phyloP scores from a whole-genome alignment of 2,329 filamentous ascomycete species.

The Scedosporium minutisporum region DNA sequence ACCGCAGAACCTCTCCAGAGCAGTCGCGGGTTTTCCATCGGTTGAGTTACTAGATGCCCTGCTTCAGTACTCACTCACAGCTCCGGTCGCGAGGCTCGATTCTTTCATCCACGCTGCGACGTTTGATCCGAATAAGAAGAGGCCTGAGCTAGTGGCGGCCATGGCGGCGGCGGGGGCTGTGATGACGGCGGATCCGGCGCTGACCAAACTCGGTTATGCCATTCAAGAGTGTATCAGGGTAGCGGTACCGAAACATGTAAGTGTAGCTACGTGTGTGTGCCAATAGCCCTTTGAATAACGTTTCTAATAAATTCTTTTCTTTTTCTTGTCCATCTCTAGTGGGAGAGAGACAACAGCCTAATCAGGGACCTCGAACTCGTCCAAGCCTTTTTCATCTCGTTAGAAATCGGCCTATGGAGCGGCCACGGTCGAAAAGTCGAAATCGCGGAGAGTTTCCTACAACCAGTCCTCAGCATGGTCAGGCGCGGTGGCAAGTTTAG shows the following conservation, averaged over 20 bases:
- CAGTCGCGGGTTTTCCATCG: constrained; percentile 48
- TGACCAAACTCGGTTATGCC: constrained; percentile 52
- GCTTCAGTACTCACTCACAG: constrained; percentile 50
- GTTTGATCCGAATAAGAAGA: constrained; percentile 44
- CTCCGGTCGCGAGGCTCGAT: constrained; percentile 45
- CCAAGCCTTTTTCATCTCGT: constrained; percentile 36
- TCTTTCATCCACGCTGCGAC: constrained; percentile 54
- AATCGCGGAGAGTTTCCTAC: constrained; percentile 39
- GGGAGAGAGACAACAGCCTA: constrained; percentile 23
- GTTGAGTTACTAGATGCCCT: constrained; percentile 52
- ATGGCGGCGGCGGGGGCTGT: constrained; percentile 51
- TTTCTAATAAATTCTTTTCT: constrained; percentile 10
- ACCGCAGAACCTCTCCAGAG: constrained; percentile 33
- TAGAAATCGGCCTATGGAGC: constrained; percentile 45
- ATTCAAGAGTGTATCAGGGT: constrained; percentile 41
- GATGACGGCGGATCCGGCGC: constrained; percentile 43
- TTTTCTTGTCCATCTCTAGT: constrained; percentile 10
- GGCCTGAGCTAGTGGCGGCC: constrained; percentile 50
- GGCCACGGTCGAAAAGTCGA: constrained; percentile 47
- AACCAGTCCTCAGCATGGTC: constrained; percentile 31
- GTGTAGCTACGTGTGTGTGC: constrained; percentile 1
- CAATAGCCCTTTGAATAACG: too few species aligned
- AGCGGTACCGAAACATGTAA: constrained; percentile 16
- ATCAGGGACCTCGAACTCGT: constrained; percentile 28
- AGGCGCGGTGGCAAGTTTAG: constrained; percentile 22